Percentiles rank a stretch among this genome's conserved stretches.
These are phyloP conservation scores for Dactylorhiza incarnata DNA, from an alignment of 106 monocot genomes.

Conservation along the genomic window DNA sequence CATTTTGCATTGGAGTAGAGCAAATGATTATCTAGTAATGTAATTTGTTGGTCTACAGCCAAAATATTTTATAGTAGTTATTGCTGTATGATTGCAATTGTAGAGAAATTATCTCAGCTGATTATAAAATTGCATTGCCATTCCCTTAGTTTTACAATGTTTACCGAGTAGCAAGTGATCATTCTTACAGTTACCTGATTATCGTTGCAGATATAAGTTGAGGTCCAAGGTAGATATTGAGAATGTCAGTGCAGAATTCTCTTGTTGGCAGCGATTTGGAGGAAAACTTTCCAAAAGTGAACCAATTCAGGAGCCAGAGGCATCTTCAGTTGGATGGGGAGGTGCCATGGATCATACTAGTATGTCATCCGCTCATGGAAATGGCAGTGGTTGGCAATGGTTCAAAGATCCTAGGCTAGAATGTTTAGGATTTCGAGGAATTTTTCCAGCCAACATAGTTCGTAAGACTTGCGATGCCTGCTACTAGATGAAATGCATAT, in stretches of 20 bases:
- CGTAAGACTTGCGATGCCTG: conserved; percentile 45
- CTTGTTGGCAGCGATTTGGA: conserved; percentile 94
- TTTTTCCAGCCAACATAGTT: conserved; percentile 64
- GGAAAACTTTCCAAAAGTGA: conserved; percentile 13
- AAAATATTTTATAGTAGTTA: not conserved
- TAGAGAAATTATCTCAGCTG: not conserved
- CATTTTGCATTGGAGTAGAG: not conserved
- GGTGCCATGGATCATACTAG: conserved; percentile 37
- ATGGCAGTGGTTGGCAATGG: conserved; percentile 70
- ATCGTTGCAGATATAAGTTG: conserved; percentile 54
- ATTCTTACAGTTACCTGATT: conserved; percentile 3
- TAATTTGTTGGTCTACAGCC: not conserved
- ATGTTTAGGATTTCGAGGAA: conserved; percentile 82
- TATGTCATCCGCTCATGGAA: conserved; percentile 52
- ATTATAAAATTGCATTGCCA: not conserved
- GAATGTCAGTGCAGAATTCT: conserved; percentile 48
- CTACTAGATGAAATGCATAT: not conserved
- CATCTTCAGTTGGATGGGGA: conserved; percentile 73
- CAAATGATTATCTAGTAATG: not conserved
- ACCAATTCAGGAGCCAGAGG: conserved; percentile 56
- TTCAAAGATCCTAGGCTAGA: conserved; percentile 74
- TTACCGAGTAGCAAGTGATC: not conserved
- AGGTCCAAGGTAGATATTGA: conserved; percentile 96
- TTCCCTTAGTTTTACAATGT: not conserved
- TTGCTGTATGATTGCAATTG: not conserved